Conservation (phyloP, 768 basidiomycete genomes). For the Pulveroboletus sp. region DNA sequence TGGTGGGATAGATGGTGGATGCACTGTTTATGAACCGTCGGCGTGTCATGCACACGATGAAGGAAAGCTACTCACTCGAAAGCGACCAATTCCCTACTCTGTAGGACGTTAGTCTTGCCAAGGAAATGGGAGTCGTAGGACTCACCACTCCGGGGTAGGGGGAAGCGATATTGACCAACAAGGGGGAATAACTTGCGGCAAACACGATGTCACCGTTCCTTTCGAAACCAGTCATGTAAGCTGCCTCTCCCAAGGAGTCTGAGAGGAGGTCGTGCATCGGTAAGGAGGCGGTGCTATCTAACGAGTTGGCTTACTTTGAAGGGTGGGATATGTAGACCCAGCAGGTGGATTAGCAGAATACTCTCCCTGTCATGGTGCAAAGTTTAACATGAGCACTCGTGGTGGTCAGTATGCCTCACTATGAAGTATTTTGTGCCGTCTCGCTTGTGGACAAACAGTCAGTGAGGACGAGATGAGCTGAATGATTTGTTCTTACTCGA, state of each 20-base stretch:
- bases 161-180: conserved; percentile 46
- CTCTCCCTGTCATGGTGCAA: conserved; percentile 44
- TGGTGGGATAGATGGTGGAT: conserved; percentile 48
- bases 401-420: background rate
- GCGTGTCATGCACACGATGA: background rate
- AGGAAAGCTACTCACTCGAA: conserved; percentile 45
- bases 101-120: background rate
- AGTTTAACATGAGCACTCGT: background rate
- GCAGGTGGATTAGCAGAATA: conserved; percentile 51
- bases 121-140: conserved; percentile 19
- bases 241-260: conserved; percentile 54
- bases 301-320: conserved; percentile 39
- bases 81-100: conserved; percentile 41
- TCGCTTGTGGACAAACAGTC: conserved; percentile 33
- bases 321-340: conserved; percentile 47
- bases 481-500: conserved; percentile 21
- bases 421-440: conserved; percentile 56
- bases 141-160: conserved; percentile 46
- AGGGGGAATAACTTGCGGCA: conserved; percentile 54
- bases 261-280: background rate
- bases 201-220: conserved; percentile 57
- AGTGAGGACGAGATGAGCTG: background rate
- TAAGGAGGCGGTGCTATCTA: background rate
- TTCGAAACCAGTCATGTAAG: conserved; percentile 65
- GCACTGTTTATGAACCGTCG: conserved; percentile 34